These are phyloP conservation scores for Conoideocrella luteorostrata DNA, from an alignment of 2,329 filamentous ascomycete genomes.

Conservation along the genomic window DNA sequence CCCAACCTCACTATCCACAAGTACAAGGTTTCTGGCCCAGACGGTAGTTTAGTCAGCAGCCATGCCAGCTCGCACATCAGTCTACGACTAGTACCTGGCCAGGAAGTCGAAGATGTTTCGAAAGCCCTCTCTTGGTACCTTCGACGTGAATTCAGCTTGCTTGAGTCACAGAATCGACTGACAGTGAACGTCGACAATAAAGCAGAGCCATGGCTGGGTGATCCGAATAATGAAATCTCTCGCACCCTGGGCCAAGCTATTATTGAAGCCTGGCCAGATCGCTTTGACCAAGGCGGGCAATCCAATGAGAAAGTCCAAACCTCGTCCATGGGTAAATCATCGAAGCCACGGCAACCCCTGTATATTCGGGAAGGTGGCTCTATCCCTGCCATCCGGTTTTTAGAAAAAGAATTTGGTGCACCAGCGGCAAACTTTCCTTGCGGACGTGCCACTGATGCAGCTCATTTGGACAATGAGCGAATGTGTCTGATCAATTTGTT, in stretches of 20 bases:
- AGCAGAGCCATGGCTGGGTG: slow-evolving; percentile 93
- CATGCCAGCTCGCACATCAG: slow-evolving; percentile 85
- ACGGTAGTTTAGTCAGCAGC: slow-evolving; percentile 85
- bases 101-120: slow-evolving; percentile 76
- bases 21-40: slow-evolving; percentile 86
- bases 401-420: slow-evolving; percentile 89
- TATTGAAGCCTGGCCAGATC: slow-evolving; percentile 72
- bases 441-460: slow-evolving; percentile 88
- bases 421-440: slow-evolving; percentile 90
- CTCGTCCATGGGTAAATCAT: slow-evolving; percentile 4
- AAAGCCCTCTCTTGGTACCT: slow-evolving; percentile 61
- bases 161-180: slow-evolving; percentile 76
- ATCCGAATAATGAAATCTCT: slow-evolving; percentile 86
- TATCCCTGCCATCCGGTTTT: slow-evolving; percentile 87
- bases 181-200: slow-evolving; percentile 83
- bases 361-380: slow-evolving; percentile 95
- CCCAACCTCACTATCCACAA: slow-evolving; percentile 90
- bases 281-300: slow-evolving; percentile 24
- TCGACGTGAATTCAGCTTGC: slow-evolving; percentile 60
- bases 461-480: slow-evolving; percentile 94
- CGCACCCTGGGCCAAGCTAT: slow-evolving; percentile 80
- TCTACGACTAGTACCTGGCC: slow-evolving; percentile 86
- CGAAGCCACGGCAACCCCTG: slow-evolving; percentile 57
- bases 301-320: slow-evolving; percentile 9
- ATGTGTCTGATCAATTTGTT: slow-evolving; percentile 79